phyloP scores from a whole-genome alignment of 352 stramenopile genomes.

The Elongisporangium prolatum region DNA sequence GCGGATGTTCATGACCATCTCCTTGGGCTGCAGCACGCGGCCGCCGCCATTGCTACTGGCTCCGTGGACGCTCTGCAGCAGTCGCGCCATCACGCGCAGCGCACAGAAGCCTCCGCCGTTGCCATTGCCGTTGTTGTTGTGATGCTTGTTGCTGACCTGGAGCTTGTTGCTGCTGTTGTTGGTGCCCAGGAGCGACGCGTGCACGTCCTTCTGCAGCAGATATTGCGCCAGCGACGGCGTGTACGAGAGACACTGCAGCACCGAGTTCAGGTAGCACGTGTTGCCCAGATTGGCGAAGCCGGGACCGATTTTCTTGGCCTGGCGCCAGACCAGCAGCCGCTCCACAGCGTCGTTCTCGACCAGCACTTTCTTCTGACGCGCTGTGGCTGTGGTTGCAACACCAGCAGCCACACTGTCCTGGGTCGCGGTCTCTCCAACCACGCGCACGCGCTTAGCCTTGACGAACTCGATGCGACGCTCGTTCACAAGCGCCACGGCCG shows the following conservation, averaged over 20 bases:
- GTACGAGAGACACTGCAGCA: slow-evolving; percentile 87
- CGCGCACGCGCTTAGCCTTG: slow-evolving; percentile 46
- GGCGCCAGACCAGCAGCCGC: slow-evolving; percentile 47
- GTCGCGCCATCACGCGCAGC: slow-evolving; percentile 55
- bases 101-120: slow-evolving; percentile 45
- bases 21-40: slow-evolving; percentile 66
- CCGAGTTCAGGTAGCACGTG: slow-evolving; percentile 94
- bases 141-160: slow-evolving; percentile 14
- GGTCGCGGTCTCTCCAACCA: slow-evolving; percentile 25
- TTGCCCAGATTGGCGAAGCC: slow-evolving; percentile 91
- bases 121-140: slow-evolving; percentile 7
- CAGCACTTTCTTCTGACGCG: slow-evolving; percentile 32
- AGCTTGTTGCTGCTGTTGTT: slow-evolving; percentile 24
- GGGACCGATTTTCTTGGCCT: slow-evolving; percentile 73
- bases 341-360: slow-evolving; percentile 43
- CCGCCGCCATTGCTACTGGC: slow-evolving; percentile 12
- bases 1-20: slow-evolving; percentile 82
- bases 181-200: slow-evolving; percentile 20
- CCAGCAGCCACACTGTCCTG: slow-evolving; percentile 6
- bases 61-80: slow-evolving; percentile 64
- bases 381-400: neutral
- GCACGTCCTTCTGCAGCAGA: slow-evolving; percentile 76
- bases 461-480: slow-evolving; percentile 84
- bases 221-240: slow-evolving; percentile 79
- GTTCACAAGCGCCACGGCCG: slow-evolving; percentile 66